Evolutionary conservation across 1,139 yeast genomes (phyloP).

Genomic region (Yamadazyma dendronema): DNA sequence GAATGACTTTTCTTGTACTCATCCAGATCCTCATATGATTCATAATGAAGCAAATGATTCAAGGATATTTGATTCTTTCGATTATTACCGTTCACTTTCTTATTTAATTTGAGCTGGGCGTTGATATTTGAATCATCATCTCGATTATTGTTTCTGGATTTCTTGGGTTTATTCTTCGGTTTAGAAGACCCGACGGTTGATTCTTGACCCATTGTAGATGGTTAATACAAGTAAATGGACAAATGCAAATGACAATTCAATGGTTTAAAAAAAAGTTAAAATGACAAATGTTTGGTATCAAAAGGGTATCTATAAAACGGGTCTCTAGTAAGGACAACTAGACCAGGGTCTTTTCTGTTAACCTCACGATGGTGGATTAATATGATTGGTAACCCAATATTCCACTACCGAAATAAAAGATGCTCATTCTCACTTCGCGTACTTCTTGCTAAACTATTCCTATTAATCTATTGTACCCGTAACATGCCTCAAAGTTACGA

Average conservation of each 20-base stretch:
- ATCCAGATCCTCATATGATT: constrained; percentile 51
- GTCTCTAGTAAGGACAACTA: no score
- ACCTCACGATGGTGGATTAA: no score
- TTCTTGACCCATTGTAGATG: no score
- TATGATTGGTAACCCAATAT: background rate
- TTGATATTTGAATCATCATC: background rate
- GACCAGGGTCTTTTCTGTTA: no score
- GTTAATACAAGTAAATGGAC: no score
- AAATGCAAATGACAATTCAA: background rate
- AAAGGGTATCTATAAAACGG: background rate
- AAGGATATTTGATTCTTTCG: constrained; percentile 59
- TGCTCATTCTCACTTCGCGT: background rate
- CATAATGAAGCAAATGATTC: constrained; percentile 63
- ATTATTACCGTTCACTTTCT: constrained; percentile 22
- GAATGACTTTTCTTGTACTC: constrained; percentile 31
- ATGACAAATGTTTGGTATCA: background rate
- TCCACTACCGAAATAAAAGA: background rate
- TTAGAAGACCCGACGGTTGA: background rate
- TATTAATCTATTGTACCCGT: background rate
- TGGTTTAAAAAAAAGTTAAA: background rate
- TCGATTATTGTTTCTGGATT: background rate
- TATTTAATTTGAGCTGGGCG: constrained; percentile 7
- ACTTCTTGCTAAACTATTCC: no score
- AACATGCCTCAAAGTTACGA: background rate
- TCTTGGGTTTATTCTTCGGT: background rate